Conservation (phyloP, 441 rosid genomes). For the Pelargonium citronellum region DNA sequence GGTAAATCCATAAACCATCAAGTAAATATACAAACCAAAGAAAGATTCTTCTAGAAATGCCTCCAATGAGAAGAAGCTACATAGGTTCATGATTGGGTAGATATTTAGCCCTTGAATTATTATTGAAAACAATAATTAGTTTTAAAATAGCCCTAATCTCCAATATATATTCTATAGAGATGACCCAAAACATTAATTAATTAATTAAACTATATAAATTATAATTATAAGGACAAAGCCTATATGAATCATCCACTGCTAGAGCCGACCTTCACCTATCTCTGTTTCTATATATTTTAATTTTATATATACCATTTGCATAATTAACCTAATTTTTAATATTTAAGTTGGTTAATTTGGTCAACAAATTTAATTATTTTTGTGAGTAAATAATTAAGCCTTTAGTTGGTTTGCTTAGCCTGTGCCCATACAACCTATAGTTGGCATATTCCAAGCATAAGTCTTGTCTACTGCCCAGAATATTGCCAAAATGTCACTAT, state of each 20-base stretch:
- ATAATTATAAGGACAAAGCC: background rate
- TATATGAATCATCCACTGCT: background rate
- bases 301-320: background rate
- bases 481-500: constrained; percentile 8
- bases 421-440: constrained; percentile 5
- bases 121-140: background rate
- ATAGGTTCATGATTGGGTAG: background rate
- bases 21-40: background rate
- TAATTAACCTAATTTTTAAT: background rate
- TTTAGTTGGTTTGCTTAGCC: constrained; percentile 14
- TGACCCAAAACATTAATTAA: background rate
- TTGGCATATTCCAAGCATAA: constrained; percentile 25
- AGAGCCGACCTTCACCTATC: constrained; percentile 9
- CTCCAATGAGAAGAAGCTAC: constrained; percentile 19
- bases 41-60: constrained; percentile 19
- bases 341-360: background rate
- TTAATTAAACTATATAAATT: background rate
- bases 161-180: background rate
- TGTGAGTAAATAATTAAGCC: background rate
- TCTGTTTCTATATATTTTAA: background rate
- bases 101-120: background rate
- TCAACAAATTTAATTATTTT: background rate
- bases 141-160: background rate
- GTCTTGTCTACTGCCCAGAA: constrained; percentile 7
- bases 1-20: background rate